Evolutionary conservation across 441 rosid species (phyloP), one percentile per base, ranked within the genome.

Genomic region (Aleurites moluccanus): DNA sequence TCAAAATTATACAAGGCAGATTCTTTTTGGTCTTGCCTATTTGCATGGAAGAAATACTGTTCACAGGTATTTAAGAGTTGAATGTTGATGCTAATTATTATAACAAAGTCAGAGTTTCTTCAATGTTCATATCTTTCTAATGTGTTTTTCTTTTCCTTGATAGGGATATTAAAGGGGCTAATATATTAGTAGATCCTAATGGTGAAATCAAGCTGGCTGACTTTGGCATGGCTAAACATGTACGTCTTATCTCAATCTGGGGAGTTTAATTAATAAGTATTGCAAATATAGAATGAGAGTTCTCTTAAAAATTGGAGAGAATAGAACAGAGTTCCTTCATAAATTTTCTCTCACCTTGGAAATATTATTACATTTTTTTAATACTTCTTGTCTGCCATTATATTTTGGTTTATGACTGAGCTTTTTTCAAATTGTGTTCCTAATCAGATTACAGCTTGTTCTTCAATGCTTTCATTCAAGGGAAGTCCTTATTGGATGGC

Each of bases 401-500:
- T 10, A 18, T 38, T 67, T 44, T 70, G 25, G 63, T 4, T 67
- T 52, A 56, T 67, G 27, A 66, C 72, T 61, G 70, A 69, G 61
- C 59, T 27, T 45, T 62, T 75, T 71, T 84, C 59, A 72, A 73
- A 64, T 30, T 6, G 53, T 49, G 73, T 77, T 75, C 28, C 81
- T 72, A 73, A 72, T 63, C 87, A 95, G 99, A 92, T 90, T 64
- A 83, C 91, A 23, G 76, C 88, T 45, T 88, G 83, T 75, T 75
- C 92, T 72, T 86, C 97, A 66, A 89, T 95, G 97, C 98, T 95
- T 83, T 95, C 99, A 15, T 95, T 95, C 86, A 93, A 89, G 79
- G 99, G 99, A 77, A 95, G 99, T 85, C 99, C 99, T 69, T 95
- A 91, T 77, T 95, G 99, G 99, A 95, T 95, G 98, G 99, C 99